phyloP scores from a whole-genome alignment of 805 yeast species.

The Pichia eremophila region DNA sequence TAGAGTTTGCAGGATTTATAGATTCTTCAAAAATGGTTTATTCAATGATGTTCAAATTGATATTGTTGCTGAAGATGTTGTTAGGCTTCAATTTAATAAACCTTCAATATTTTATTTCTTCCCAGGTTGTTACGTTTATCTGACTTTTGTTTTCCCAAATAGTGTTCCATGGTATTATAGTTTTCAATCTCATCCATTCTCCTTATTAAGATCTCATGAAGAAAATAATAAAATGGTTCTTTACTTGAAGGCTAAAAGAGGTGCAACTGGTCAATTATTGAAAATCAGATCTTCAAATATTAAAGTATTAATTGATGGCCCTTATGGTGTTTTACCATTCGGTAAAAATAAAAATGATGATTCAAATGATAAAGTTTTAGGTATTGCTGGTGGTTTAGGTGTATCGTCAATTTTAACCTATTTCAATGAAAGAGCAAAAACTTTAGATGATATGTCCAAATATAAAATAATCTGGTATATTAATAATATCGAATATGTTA shows the following conservation, averaged over 20 bases:
- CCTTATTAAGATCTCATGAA: constrained; percentile 34
- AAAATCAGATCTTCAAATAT: background rate
- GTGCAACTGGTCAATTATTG: constrained; percentile 32
- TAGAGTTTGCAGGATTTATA: constrained; percentile 27
- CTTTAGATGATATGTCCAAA: background rate
- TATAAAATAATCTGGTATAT: constrained; percentile 16
- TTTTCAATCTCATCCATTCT: constrained; percentile 71
- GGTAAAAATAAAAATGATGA: background rate
- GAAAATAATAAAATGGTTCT: constrained; percentile 26
- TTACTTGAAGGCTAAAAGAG: constrained; percentile 40
- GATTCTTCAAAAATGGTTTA: constrained; percentile 23
- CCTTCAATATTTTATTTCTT: constrained; percentile 16
- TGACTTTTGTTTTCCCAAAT: constrained; percentile 34
- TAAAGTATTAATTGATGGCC: constrained; percentile 48
- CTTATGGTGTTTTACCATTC: constrained; percentile 39
- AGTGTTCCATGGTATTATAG: constrained; percentile 30
- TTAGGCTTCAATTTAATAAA: constrained; percentile 14
- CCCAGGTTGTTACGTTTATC: constrained; percentile 48
- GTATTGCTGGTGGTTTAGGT: constrained; percentile 20
- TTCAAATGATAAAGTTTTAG: constrained; percentile 6
- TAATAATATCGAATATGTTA: constrained; percentile 10
- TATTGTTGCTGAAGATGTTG: constrained; percentile 7
- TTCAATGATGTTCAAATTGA: constrained; percentile 12
- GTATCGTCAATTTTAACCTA: constrained; percentile 14
- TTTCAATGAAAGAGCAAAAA: constrained; percentile 3